phyloP scores from a whole-genome alignment of 306 rosid species.

The Vigna hirtella region DNA sequence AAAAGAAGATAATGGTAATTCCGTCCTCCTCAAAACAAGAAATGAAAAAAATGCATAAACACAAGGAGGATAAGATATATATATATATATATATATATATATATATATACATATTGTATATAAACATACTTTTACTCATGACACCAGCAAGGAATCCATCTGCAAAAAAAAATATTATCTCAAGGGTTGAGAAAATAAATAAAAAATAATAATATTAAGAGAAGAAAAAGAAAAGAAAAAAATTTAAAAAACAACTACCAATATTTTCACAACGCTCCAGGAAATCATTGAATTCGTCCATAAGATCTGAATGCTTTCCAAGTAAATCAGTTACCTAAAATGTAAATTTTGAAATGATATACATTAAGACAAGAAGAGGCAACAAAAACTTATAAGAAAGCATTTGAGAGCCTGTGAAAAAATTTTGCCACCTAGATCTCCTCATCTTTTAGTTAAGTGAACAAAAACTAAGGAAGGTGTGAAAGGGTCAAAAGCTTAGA shows the following conservation, averaged over 20 bases:
- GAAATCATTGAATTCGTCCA: conserved; percentile 91
- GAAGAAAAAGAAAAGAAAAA: neutral
- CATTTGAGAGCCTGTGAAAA: conserved; percentile 26
- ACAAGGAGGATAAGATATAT: conserved; percentile 28
- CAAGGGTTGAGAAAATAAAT: conserved; percentile 41
- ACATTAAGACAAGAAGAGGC: conserved; percentile 23
- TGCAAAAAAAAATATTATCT: conserved; percentile 63
- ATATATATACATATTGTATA: neutral
- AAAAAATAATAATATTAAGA: conserved; percentile 1
- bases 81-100: neutral
- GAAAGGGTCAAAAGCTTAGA: neutral
- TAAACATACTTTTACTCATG: conserved; percentile 84
- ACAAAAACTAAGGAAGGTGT: neutral
- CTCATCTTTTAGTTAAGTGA: neutral
- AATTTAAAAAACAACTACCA: conserved; percentile 53
- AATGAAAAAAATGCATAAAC: conserved; percentile 8
- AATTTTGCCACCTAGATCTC: conserved; percentile 28
- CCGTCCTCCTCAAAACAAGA: conserved; percentile 13
- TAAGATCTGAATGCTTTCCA: conserved; percentile 90
- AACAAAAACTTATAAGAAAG: conserved; percentile 17
- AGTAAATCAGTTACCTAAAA: conserved; percentile 88
- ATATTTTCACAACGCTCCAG: conserved; percentile 88
- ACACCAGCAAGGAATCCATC: conserved; percentile 97
- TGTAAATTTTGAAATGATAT: conserved; percentile 39
- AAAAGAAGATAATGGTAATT: neutral